These are phyloP conservation scores for Melanogaster broomeanus DNA, from an alignment of 768 basidiomycete species.

Conservation along the genomic window DNA sequence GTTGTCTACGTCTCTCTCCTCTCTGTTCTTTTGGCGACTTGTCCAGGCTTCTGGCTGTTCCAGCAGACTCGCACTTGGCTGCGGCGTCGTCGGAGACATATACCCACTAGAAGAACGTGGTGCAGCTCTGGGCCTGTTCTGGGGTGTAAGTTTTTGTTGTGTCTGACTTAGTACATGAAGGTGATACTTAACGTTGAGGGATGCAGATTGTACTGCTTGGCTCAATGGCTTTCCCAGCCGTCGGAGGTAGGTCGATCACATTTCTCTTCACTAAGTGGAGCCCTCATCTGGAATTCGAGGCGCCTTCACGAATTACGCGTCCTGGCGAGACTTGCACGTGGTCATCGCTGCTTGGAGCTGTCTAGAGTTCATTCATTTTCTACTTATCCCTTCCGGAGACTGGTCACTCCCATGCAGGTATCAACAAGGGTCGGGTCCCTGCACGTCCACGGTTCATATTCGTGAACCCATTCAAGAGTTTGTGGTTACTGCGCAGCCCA, in stretches of 20 bases:
- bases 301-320: conserved; percentile 50
- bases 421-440: conserved; percentile 37
- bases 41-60: conserved; percentile 62
- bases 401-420: conserved; percentile 34
- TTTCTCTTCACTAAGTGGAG: background rate
- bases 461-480: conserved; percentile 35
- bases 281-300: conserved; percentile 27
- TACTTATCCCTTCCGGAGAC: conserved; percentile 56
- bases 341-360: conserved; percentile 41
- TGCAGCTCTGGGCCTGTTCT: conserved; percentile 56
- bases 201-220: conserved; percentile 49
- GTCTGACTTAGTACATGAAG: background rate
- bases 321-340: conserved; percentile 59
- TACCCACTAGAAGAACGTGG: conserved; percentile 58
- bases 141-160: conserved; percentile 36
- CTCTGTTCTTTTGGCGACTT: conserved; percentile 57
- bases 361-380: conserved; percentile 39
- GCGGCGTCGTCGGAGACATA: conserved; percentile 60
- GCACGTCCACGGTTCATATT: conserved; percentile 35
- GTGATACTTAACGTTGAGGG: background rate
- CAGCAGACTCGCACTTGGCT: conserved; percentile 51
- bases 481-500: conserved; percentile 31
- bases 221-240: conserved; percentile 55
- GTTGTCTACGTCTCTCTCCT: conserved; percentile 40
- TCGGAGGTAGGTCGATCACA: conserved; percentile 41